Evolutionary conservation across 2,329 filamentous ascomycete species (phyloP), one percentile per base, ranked within the genome.

Genomic region (Trichophyton schoenleinii): DNA sequence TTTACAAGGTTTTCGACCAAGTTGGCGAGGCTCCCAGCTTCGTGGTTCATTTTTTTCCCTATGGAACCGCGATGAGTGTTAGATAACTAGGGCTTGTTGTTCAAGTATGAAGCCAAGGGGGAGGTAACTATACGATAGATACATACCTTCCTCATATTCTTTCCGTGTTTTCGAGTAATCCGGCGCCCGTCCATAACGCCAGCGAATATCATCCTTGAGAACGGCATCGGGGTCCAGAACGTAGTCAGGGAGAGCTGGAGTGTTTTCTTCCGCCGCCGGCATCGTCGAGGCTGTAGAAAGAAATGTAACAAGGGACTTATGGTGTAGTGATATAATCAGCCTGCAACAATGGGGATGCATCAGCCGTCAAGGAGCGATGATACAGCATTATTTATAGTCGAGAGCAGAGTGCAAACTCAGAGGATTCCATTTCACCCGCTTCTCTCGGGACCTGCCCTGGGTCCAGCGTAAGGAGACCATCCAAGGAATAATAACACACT

Each of bases 1-100:
- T 87, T 87, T 68, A 87, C 84, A 1, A 87, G 79, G 68, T 87
- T 87, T 70, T 87, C 81, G 44, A 87, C 84, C 3, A 87, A 78
- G 57, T 79, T 73, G 13, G 81, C 79, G 2, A 87, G 79, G 61
- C 80, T 83, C 41, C 77, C 78, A 2, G 82, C 75, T 53, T 73
- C 71, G 70, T 87, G 85, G 67, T 72, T 78, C 71, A 75, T 78
- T 41, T 73, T 76, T 70, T 84, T 86, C 60, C 81, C 84, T 87
- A 67, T 4, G 44, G 15, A 53, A 11, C 9, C 25, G 18, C 3
- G 9, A 5, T 8, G 6, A 9, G 20, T 28, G 25, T 28, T 28
- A 28, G 25, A 28, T 28, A 28, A 28, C 20, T 48, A 48, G 42
- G 7, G 25, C 2, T 6, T 61, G 25, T 41, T 48, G 6, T 46